Evolutionary conservation across 352 stramenopile genomes (phyloP), one percentile per base, ranked within the genome.

Genomic region (Phytophthora sojae): DNA sequence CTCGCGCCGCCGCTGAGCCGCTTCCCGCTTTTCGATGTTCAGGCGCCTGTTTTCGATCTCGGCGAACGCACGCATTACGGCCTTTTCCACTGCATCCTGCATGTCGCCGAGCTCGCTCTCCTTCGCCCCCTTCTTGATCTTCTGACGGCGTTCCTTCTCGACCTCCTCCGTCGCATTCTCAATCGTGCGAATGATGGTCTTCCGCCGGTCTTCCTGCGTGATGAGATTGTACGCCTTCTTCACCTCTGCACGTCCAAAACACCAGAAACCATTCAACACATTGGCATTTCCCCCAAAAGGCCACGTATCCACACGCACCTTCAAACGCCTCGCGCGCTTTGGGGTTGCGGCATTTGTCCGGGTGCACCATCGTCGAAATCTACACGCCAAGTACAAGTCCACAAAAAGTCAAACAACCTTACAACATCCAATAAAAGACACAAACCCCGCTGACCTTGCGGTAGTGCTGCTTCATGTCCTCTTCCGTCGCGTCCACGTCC

Each of bases 381-480:
- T 91, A 30, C 30, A 64, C 39, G 32, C 25, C 25, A 4, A 26
- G 25, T 26, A 7, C 21, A 39, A 32, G 50, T 29, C n/a, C 42
- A 57, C n/a, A 15, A 64, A 37, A 30, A 12, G 4, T 42, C 45
- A 61, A 15, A 56, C n/a, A 59, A 3, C 42, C 8, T n/a, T 25
- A 2, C 26, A 21, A 26, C 4, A 50, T 17, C 29, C 29, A 32
- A 3, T 1, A 32, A 32, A 8, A 8, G 29, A 7, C 29, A 32
- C 29, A 32, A 32, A 32, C 6, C 4, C 32, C 6, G 14, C 57
- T 51, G 54, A 92, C 88, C 79, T 97, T 97, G 56, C 89, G 83
- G 49, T 97, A 97, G 76, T 96, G 89, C 79, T 96, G 89, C 69
- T 96, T 96, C 83, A 97, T 96, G 45, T 97, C 88, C 42, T 97